Evolutionary conservation across 148 eudicot species (phyloP).

Genomic region (Silene latifolia): DNA sequence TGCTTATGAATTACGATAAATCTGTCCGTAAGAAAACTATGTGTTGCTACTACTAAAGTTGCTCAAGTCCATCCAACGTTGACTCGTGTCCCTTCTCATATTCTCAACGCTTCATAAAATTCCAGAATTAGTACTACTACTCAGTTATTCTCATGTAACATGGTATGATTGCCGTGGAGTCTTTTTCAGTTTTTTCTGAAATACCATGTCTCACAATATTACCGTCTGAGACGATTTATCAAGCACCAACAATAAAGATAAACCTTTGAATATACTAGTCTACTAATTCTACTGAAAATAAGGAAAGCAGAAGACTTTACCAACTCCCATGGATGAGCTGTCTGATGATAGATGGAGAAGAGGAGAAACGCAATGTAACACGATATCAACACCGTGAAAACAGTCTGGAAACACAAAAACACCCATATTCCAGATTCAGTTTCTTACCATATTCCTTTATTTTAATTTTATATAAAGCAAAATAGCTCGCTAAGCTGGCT

Average conservation of each 20-base stretch:
- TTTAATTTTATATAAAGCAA: background rate
- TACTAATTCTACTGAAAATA: background rate
- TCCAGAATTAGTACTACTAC: too few species aligned
- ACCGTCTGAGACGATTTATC: too few species aligned
- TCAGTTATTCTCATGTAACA: background rate
- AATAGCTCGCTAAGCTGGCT: too few species aligned
- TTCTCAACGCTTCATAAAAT: background rate
- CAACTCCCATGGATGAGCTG: slow-evolving; percentile 83
- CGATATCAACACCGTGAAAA: slow-evolving; percentile 49
- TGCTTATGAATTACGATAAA: background rate
- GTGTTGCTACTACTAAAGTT: background rate
- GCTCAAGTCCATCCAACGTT: too few species aligned
- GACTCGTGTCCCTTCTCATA: background rate
- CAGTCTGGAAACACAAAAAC: slow-evolving; percentile 40
- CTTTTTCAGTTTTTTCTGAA: too few species aligned
- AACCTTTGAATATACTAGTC: background rate
- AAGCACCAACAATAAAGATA: too few species aligned
- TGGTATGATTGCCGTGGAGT: too few species aligned
- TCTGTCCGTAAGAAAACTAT: background rate
- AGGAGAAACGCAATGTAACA: slow-evolving; percentile 59
- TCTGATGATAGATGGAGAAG: slow-evolving; percentile 73
- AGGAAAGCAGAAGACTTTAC: slow-evolving; percentile 35
- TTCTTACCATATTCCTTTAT: too few species aligned
- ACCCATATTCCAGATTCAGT: slow-evolving; percentile 2
- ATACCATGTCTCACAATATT: too few species aligned